phyloP scores from a whole-genome alignment of 2,329 filamentous ascomycete genomes.

The Nemania abortiva region DNA sequence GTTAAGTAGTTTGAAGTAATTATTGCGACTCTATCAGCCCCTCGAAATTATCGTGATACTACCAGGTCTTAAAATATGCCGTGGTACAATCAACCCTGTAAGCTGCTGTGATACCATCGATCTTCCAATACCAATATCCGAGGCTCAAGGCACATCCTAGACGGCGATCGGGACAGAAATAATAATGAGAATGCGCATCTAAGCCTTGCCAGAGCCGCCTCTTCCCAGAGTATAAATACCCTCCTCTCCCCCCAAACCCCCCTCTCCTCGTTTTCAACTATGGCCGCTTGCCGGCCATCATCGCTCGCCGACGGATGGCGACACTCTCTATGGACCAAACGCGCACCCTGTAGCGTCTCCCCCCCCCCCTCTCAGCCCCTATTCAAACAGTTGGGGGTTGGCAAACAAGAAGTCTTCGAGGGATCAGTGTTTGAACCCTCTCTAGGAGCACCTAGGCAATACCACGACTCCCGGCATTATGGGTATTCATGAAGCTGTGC shows the following conservation, averaged over 20 bases:
- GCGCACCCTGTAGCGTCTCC: no score
- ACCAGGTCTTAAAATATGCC: neutral
- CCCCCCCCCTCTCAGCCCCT: no score
- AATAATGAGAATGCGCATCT: neutral
- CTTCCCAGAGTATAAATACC: slow-evolving; percentile 14
- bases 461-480: no score
- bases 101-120: neutral
- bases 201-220: neutral
- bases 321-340: no score
- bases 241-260: slow-evolving; percentile 34
- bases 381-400: no score
- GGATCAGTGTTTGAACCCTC: no score
- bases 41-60: no score
- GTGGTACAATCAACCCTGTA: neutral
- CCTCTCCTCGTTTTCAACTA: slow-evolving; percentile 24
- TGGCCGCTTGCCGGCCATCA: slow-evolving; percentile 15
- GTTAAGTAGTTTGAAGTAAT: neutral
- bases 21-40: neutral
- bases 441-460: no score
- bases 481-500: no score
- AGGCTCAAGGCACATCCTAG: neutral
- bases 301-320: neutral
- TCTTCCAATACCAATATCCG: no score
- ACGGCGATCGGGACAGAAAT: neutral
- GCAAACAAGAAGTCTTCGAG: no score